Base-by-base conservation (phyloP, 257 asterid species). In the Solanum peruvianum region DNA sequence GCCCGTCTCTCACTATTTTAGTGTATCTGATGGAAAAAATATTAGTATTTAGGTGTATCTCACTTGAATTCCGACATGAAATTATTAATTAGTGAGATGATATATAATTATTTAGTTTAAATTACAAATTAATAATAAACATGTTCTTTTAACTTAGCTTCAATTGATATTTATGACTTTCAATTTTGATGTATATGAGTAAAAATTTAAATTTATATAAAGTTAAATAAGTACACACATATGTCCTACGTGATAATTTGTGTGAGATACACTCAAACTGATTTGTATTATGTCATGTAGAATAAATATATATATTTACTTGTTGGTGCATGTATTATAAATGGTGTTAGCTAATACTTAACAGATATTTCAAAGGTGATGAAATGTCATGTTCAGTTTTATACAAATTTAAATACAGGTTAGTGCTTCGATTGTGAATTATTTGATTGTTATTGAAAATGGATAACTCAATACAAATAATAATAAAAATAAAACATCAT, bases 311-410 rank as follows among this genome's bases (percentile, higher is more conserved):
- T 58, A 5, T 21, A 9, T 21, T 27, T 21, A 58, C 27, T 58
- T 60, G 14, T 60, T 20, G 6, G 27, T 60, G 29, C 67, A 60
- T 1, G 52, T 20, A 4, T 23, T 20, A 58, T 20, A 58, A 3
- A 58, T 58, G 5, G 5, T 20, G 5, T 58, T 20, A 58, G 66
- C 5, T 58, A 20, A 58, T 20, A 33, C 35, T 33, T 3, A 56
- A 58, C 66, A 58, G 0, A 11, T 58, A 58, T 58, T 58, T 20
- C 25, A 58, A 58, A 20, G 25, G 66, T 58, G 12, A 0, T 20
- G 25, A 0, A 58, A 58, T 1, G 4, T 0, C 25, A 58, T 58
- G 2, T 62, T 62, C 0, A 62, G 0, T 2, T 62, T 11, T 62
- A n/a, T 23, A 62, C 9, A 23, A 62, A 4, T 62, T 23, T 62